Base-by-base conservation (phyloP, 2,329 filamentous ascomycete genomes). In the Harringtonia aguacate region DNA sequence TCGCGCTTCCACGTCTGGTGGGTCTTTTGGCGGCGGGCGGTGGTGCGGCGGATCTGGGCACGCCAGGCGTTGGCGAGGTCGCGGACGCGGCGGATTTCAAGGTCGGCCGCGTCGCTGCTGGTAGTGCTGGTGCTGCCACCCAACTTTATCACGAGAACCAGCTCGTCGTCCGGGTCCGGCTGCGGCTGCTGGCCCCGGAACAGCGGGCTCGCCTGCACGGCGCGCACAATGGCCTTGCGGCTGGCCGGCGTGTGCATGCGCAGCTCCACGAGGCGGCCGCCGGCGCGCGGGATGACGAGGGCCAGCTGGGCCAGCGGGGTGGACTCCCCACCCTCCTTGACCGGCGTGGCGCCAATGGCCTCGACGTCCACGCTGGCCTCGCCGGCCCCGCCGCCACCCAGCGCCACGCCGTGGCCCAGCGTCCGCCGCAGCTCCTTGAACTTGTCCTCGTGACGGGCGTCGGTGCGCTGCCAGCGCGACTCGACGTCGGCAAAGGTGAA, bases 121-220 rank as follows among this genome's bases (percentile, higher is more conserved):
- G n/a, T 3, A 12, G 28, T 29, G 24, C 74, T 73, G 44, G 61
- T 64, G 50, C 60, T 60, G 61, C 74, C 72, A 27, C 65, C 60
- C 64, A 79, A 64, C 24, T 20, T 18, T 9, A 37, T 15, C 7
- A 72, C 54, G 46, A 79, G 67, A 63, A 78, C 74, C 20, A 78
- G 68, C 58, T 75, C 72, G 59, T 77, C 77, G 57, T 78, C 74
- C 37, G 70, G 64, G 56, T 66, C 67, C 18, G 64, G 64, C 67
- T 78, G 75, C 38, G 51, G 52, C 52, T 55, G 52, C 51, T 55
- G 52, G 36, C 52, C 52, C n/a, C 30, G 45, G 49, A 55, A 55
- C 15, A 49, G 42, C 36, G 46, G 29, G 39, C 37, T 41, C 13
- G 44, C 27, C 49, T 52, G 50, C 18, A 55, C 47, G 12, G 52